Evolutionary conservation across 495 filamentous ascomycete species (phyloP).

Genomic region (Annulohypoxylon stygium): DNA sequence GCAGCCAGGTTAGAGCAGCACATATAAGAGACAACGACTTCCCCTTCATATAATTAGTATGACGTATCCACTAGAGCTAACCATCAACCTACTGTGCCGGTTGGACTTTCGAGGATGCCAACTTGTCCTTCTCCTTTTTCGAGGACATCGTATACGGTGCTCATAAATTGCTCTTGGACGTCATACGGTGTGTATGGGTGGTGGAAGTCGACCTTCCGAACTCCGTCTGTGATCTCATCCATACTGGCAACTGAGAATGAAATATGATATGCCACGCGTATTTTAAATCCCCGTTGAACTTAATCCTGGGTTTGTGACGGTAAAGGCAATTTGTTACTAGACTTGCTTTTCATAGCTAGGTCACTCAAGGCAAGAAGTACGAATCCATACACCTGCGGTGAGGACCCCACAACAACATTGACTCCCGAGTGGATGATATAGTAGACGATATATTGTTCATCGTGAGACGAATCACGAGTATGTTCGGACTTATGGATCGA

Average conservation of each 20-base stretch:
- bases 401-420: neutral
- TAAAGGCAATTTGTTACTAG: slow-evolving; percentile 9
- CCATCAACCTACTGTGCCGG: slow-evolving; percentile 70
- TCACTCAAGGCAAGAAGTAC: neutral
- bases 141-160: slow-evolving; percentile 82
- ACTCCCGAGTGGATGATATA: neutral
- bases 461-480: neutral
- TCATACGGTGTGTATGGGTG: slow-evolving; percentile 93
- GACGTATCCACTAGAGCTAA: neutral
- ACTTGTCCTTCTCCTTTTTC: slow-evolving; percentile 81
- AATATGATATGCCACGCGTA: neutral
- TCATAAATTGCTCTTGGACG: slow-evolving; percentile 93
- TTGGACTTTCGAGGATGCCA: slow-evolving; percentile 94
- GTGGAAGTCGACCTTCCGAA: slow-evolving; percentile 73
- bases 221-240: slow-evolving; percentile 42
- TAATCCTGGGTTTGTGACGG: neutral
- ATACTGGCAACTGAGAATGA: slow-evolving; percentile 21
- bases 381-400: slow-evolving; percentile 6
- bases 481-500: neutral
- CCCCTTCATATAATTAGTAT: slow-evolving; percentile 66
- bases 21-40: slow-evolving; percentile 98
- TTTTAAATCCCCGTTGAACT: neutral
- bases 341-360: neutral
- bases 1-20: slow-evolving; percentile 91
- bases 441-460: slow-evolving; percentile 2